Conservation (phyloP, 1,284 basidiomycete species). For the Lentinula novae-zelandiae region DNA sequence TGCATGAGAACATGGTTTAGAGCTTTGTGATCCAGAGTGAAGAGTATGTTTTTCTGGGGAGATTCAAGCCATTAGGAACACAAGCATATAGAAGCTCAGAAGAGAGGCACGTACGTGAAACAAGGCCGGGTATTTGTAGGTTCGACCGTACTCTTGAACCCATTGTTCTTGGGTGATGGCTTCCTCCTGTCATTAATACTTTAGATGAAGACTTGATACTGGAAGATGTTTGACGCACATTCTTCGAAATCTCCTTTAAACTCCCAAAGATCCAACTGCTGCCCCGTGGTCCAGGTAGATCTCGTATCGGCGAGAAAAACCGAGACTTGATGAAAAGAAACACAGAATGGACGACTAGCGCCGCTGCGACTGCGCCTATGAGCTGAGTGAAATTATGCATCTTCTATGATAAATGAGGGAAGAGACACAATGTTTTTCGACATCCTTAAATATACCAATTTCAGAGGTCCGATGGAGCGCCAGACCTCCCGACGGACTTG, state of each 20-base stretch:
- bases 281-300: slow-evolving; percentile 8
- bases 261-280: slow-evolving; percentile 6
- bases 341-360: not conserved
- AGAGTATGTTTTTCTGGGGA: not conserved
- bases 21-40: slow-evolving; percentile 13
- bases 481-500: too few species aligned
- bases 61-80: not conserved
- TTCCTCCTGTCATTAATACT: not conserved
- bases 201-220: not conserved
- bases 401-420: not conserved
- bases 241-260: slow-evolving; percentile 2
- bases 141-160: slow-evolving; percentile 9
- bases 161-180: slow-evolving; percentile 8
- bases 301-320: not conserved
- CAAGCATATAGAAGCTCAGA: not conserved
- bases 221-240: not conserved
- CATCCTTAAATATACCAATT: too few species aligned
- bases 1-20: slow-evolving; percentile 11
- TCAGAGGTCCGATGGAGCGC: too few species aligned
- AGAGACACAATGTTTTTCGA: not conserved
- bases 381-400: not conserved
- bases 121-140: not conserved
- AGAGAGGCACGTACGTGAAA: not conserved
- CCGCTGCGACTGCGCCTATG: not conserved
- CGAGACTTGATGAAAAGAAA: not conserved